Percentiles rank a stretch among this genome's conserved stretches.
phyloP scores from a whole-genome alignment of 768 basidiomycete genomes.

The Podaxis sp. region DNA sequence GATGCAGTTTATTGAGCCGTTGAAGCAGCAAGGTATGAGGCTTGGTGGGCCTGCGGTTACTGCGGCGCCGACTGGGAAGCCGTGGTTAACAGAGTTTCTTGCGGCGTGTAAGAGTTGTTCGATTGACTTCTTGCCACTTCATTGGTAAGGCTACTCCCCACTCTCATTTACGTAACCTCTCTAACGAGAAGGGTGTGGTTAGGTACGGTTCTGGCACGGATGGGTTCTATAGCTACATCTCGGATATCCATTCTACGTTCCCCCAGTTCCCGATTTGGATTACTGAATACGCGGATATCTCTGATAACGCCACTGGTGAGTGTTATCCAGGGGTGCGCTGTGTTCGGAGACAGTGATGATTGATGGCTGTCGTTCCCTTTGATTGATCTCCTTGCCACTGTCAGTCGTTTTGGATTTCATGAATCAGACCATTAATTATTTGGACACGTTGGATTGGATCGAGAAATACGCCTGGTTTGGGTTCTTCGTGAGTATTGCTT shows the following conservation, averaged over 20 bases:
- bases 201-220: slow-evolving; percentile 62
- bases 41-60: slow-evolving; percentile 62
- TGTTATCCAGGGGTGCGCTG: neutral
- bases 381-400: neutral
- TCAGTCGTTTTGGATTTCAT: slow-evolving; percentile 53
- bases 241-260: slow-evolving; percentile 50
- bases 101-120: slow-evolving; percentile 49
- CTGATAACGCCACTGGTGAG: slow-evolving; percentile 41
- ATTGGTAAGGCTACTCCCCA: slow-evolving; percentile 36
- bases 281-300: slow-evolving; percentile 62
- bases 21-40: slow-evolving; percentile 47
- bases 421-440: slow-evolving; percentile 54
- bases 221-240: slow-evolving; percentile 54
- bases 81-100: slow-evolving; percentile 57
- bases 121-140: slow-evolving; percentile 50
- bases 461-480: slow-evolving; percentile 72
- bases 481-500: slow-evolving; percentile 34
- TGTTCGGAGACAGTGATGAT: neutral
- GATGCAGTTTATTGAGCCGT: slow-evolving; percentile 56
- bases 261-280: slow-evolving; percentile 59
- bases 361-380: neutral
- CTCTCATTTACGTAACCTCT: neutral
- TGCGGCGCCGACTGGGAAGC: slow-evolving; percentile 47
- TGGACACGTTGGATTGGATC: slow-evolving; percentile 56
- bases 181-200: neutral